These are phyloP conservation scores for Mercurialis annua DNA, from an alignment of 345 rosid genomes.

Conservation along the genomic window DNA sequence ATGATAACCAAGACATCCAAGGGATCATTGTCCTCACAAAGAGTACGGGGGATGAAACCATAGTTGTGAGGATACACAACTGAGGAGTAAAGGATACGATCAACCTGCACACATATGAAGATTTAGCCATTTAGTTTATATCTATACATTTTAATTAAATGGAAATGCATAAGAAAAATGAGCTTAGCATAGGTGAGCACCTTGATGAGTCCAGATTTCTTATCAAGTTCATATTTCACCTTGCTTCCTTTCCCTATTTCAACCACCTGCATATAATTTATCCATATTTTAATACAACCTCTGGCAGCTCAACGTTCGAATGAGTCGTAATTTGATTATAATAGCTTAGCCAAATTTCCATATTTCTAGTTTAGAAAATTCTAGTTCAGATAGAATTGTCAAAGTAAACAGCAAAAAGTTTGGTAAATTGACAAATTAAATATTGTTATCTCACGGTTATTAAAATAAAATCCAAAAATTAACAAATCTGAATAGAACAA, in stretches of 20 bases:
- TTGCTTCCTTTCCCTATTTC: slow-evolving; percentile 35
- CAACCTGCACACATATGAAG: slow-evolving; percentile 23
- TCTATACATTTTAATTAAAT: background rate
- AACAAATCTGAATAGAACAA: background rate
- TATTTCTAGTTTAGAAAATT: background rate
- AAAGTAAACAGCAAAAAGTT: background rate
- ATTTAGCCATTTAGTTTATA: background rate
- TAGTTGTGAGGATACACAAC: slow-evolving; percentile 38
- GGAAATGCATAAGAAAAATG: background rate
- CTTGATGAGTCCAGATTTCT: slow-evolving; percentile 32
- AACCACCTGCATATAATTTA: slow-evolving; percentile 24
- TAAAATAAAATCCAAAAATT: background rate
- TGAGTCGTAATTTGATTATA: background rate
- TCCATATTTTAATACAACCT: background rate
- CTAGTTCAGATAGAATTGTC: background rate
- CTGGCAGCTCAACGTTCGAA: background rate
- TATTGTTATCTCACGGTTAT: background rate
- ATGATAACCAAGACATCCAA: slow-evolving; percentile 30
- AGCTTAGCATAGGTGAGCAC: slow-evolving; percentile 11
- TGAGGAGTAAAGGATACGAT: slow-evolving; percentile 35
- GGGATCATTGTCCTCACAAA: slow-evolving; percentile 35
- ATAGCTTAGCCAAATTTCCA: background rate
- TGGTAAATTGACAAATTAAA: background rate
- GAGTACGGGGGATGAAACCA: slow-evolving; percentile 35
- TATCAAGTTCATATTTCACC: slow-evolving; percentile 38